A percentile compares a stretch with the other conserved stretches of the same genome.
These are phyloP conservation scores for Apiospora pterosperma DNA, from an alignment of 2,329 filamentous ascomycete genomes.

Conservation along the genomic window DNA sequence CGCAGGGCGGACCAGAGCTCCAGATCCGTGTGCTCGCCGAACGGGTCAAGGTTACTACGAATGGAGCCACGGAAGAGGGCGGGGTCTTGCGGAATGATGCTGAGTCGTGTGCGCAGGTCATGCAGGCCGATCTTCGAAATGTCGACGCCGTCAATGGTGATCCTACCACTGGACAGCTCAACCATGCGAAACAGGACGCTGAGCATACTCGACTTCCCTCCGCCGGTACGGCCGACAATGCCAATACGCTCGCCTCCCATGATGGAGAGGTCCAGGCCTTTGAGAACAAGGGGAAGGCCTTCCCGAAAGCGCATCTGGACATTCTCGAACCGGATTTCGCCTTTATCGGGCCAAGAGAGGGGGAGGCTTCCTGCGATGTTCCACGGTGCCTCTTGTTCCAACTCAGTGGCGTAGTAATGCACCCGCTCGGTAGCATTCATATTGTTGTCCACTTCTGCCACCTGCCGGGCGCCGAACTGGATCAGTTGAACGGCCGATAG, in stretches of 20 bases:
- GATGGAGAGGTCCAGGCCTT: conserved; percentile 63
- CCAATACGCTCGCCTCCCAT: conserved; percentile 69
- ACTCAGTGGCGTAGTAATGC: conserved; percentile 79
- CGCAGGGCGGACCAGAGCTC: conserved; percentile 68
- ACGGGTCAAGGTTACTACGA: conserved; percentile 70
- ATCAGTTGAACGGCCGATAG: conserved; percentile 90
- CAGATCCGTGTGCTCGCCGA: conserved; percentile 67
- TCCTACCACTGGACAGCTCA: conserved; percentile 67
- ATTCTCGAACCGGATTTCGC: conserved; percentile 72
- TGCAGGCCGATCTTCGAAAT: conserved; percentile 67
- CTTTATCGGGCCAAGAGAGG: conserved; percentile 77
- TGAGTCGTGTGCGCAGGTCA: conserved; percentile 69
- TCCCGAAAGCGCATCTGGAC: conserved; percentile 35
- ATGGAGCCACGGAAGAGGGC: conserved; percentile 71
- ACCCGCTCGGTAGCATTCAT: conserved; percentile 96
- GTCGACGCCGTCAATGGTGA: conserved; percentile 67
- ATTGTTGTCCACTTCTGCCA: conserved; percentile 93
- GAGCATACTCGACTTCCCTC: conserved; percentile 72
- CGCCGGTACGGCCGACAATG: conserved; percentile 72
- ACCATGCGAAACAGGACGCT: conserved; percentile 69
- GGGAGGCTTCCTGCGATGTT: conserved; percentile 66
- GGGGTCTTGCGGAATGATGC: conserved; percentile 74
- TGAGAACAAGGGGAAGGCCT: conserved; percentile 57
- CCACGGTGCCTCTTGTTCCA: conserved; percentile 85
- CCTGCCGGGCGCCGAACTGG: conserved; percentile 93